phyloP scores from a whole-genome alignment of 306 rosid genomes.

The Mimosa bimucronata region DNA sequence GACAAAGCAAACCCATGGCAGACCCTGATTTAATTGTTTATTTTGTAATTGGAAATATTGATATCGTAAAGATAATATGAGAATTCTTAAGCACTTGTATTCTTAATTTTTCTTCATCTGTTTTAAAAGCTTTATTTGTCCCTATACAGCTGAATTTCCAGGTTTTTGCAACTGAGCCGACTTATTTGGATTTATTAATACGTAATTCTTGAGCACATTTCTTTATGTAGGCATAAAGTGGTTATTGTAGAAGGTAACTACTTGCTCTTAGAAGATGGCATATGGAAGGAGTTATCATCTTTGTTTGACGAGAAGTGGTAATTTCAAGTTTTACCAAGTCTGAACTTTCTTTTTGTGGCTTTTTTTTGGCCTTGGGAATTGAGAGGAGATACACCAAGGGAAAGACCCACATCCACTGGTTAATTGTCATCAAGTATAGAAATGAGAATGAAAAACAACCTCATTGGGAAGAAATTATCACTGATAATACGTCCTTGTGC shows the following conservation, averaged over 20 bases:
- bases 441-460: conserved; percentile 3
- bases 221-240: conserved; percentile 58
- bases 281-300: conserved; percentile 69
- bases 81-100: neutral
- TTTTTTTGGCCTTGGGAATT: conserved; percentile 21
- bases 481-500: neutral
- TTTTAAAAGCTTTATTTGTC: neutral
- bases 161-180: conserved; percentile 15
- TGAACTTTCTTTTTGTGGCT: neutral
- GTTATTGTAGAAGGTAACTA: conserved; percentile 73
- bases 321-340: conserved; percentile 16
- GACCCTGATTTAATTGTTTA: neutral
- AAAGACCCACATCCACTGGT: neutral
- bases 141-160: conserved; percentile 26
- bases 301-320: conserved; percentile 69
- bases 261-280: conserved; percentile 57
- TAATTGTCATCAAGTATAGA: conserved; percentile 6
- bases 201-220: neutral
- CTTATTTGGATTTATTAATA: conserved; percentile 20
- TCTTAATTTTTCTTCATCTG: neutral
- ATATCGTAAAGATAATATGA: conserved; percentile 6
- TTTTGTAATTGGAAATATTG: neutral
- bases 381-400: neutral
- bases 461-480: conserved; percentile 18
- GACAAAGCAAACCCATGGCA: conserved; percentile 1